Base-by-base conservation (phyloP, 805 yeast genomes). In the Cephaloascus albidus region DNA sequence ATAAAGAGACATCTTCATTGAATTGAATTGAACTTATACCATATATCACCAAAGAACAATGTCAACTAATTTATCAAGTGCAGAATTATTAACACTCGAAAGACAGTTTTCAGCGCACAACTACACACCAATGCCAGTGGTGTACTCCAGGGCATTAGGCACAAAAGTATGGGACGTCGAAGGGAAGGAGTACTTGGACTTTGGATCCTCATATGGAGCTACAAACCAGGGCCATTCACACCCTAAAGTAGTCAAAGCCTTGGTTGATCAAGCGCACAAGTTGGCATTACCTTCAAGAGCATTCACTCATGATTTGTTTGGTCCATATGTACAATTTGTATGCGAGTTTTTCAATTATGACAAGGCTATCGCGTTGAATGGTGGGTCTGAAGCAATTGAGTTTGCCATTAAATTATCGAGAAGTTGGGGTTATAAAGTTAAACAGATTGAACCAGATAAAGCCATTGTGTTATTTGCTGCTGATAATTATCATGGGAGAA, bases 221-320 rank as follows among this genome's bases (percentile, higher is more conserved):
- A 45, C 51, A 15, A 54, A 54, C 38, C 54, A 56, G 10, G 58
- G 57, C 2, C 58, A 53, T 34, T 48, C 46, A n/a, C n/a, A n/a
- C n/a, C n/a, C n/a, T n/a, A n/a, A n/a, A n/a, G n/a, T n/a, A n/a
- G n/a, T n/a, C n/a, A n/a, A 36, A 27, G 33, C 33, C 4, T 18
- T 36, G 12, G n/a, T 36, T n/a, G 20, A 36, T 14, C 38, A 36
- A 36, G 38, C 33, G 15, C 19, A 26, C 12, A 26, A 36, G 14
- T 36, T 18, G 16, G 38, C 15, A 16, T 18, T 36, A 15, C 33
- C 19, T 4, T 27, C 38, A 12, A 36, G 38, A 36, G 33, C 38
- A 36, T 36, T 36, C 26, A 36, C 33, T 23, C 38, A 36, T 27
- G 18, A 36, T 36, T 18, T 36, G 10, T 36, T 36, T 27, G 33